Evolutionary conservation across 129 eudicot genomes (phyloP).

Genomic region (Helianthus tuberosus): DNA sequence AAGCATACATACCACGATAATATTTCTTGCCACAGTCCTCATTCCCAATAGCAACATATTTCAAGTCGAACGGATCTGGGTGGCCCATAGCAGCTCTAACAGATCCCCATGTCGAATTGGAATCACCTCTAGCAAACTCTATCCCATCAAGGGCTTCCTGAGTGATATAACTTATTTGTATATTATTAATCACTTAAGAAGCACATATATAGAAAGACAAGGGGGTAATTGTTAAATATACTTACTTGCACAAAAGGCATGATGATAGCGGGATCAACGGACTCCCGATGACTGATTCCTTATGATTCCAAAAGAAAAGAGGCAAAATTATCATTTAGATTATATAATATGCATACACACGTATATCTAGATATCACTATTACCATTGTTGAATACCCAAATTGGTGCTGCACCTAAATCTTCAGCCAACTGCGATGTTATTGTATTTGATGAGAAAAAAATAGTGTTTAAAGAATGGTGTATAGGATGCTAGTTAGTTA

Average conservation of each 20-base stretch:
- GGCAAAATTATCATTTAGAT: neutral
- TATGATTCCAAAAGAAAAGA: constrained; percentile 17
- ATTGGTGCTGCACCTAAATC: constrained; percentile 90
- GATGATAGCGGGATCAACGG: constrained; percentile 71
- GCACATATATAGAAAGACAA: neutral
- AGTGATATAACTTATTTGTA: neutral
- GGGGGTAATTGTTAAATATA: constrained; percentile 33
- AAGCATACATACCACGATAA: constrained; percentile 64
- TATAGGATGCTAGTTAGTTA: constrained; percentile 16
- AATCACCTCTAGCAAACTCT: constrained; percentile 89
- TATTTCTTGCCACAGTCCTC: constrained; percentile 68
- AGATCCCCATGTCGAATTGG: constrained; percentile 82
- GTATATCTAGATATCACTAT: neutral
- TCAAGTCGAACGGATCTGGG: constrained; percentile 70
- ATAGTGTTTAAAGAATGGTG: neutral
- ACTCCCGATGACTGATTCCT: constrained; percentile 80
- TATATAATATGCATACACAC: neutral
- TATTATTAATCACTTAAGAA: constrained; percentile 6
- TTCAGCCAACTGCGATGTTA: constrained; percentile 73
- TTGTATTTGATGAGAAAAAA: neutral
- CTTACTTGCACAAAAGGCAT: constrained; percentile 87
- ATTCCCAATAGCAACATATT: constrained; percentile 88
- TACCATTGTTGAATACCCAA: constrained; percentile 99
- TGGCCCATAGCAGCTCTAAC: constrained; percentile 89
- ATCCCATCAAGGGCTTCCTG: constrained; percentile 90